Evolutionary conservation across 2,329 filamentous ascomycete species (phyloP).

Genomic region (Sporothrix schenckii): DNA sequence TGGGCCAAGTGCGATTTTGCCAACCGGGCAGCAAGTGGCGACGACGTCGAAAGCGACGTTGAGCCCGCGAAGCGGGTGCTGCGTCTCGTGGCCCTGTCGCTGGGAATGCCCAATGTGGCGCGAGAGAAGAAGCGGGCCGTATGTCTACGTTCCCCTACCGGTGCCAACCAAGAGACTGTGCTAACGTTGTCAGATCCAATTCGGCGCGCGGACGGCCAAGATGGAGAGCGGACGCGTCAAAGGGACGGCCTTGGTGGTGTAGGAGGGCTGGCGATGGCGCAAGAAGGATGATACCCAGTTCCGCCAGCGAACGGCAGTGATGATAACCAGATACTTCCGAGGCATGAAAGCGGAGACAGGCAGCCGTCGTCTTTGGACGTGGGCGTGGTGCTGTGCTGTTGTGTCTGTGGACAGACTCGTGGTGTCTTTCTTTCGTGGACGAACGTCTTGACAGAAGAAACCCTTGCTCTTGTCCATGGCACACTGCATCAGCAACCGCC

Average conservation of each 20-base stretch:
- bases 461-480: constrained; percentile 16
- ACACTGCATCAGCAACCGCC: neutral
- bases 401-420: neutral
- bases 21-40: constrained; percentile 43
- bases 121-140: constrained; percentile 92
- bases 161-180: neutral
- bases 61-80: constrained; percentile 83
- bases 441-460: constrained; percentile 14
- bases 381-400: neutral
- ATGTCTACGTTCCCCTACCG: constrained; percentile 43
- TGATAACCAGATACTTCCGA: constrained; percentile 80
- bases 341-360: constrained; percentile 40
- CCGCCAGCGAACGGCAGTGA: constrained; percentile 55
- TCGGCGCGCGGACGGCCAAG: constrained; percentile 79
- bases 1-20: constrained; percentile 89
- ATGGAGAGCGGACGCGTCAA: constrained; percentile 73
- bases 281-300: too few relatives aligned
- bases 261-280: constrained; percentile 33
- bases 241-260: constrained; percentile 63
- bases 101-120: constrained; percentile 73
- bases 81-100: constrained; percentile 71
- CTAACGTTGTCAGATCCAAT: constrained; percentile 66
- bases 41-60: constrained; percentile 44
- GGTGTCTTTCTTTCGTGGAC: constrained; percentile 51
- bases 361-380: constrained; percentile 35